A percentile compares a stretch with the other conserved stretches of the same genome.
Conservation (phyloP, 768 basidiomycete species). For the Boletus rubescentipes region DNA sequence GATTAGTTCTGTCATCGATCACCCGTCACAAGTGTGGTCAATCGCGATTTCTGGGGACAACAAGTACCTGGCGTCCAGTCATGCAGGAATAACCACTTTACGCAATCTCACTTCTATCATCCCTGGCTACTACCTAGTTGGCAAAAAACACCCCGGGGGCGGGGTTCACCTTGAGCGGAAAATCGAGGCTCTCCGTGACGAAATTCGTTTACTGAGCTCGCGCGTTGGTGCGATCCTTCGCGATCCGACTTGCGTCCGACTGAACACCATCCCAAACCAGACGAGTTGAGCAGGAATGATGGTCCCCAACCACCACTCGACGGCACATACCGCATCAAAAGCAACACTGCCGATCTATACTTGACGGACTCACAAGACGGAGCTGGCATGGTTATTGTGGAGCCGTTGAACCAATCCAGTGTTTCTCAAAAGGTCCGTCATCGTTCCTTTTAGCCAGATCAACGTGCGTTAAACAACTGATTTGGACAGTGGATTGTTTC, state of each 20-base stretch:
- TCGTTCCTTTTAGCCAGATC: too few species aligned
- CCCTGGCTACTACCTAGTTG: neutral
- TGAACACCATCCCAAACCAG: neutral
- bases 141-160: neutral
- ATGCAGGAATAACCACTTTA: neutral
- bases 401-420: neutral
- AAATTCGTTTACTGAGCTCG: too few species aligned
- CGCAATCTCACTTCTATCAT: neutral
- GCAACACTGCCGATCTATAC: neutral
- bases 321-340: neutral
- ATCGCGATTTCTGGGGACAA: constrained; percentile 4
- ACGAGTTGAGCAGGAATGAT: neutral
- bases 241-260: too few species aligned
- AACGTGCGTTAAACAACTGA: too few species aligned
- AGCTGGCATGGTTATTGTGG: neutral
- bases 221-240: neutral
- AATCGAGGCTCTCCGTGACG: too few species aligned
- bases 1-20: neutral
- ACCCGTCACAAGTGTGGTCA: neutral
- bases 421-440: neutral
- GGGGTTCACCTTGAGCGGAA: too few species aligned
- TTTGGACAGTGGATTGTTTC: too few species aligned
- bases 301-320: neutral
- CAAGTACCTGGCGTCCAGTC: neutral
- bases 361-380: neutral